Base-by-base conservation (phyloP, 2,329 filamentous ascomycete genomes). In the Ampelomyces quisqualis region DNA sequence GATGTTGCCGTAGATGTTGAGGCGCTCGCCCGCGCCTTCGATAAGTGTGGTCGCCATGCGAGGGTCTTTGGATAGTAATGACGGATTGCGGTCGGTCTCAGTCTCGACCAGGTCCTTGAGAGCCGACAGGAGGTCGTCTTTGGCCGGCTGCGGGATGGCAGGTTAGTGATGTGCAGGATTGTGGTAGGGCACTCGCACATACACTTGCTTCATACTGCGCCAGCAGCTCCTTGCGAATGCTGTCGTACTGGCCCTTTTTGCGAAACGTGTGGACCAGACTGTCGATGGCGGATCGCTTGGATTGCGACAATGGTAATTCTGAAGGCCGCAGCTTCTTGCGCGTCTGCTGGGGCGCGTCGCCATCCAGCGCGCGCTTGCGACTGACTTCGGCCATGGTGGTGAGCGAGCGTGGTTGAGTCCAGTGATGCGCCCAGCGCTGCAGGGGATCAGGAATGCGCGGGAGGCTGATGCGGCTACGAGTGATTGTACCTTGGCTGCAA, bases 181-280 rank as follows among this genome's bases (percentile, higher is more conserved):
- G n/a, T n/a, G n/a, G n/a, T n/a, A n/a, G n/a, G n/a, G n/a, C n/a
- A n/a, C n/a, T n/a, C n/a, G n/a, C n/a, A 55, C 78, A 43, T 77
- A 88, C 85, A 53, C 81, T 84, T 20, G 79, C 77, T 58, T 84
- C 81, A 53, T 88, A 88, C 43, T 86, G 82, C 31, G 86, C 80
- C 79, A 86, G 89, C 8, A 88, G 77, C 56, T 86, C 79, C 63
- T 89, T 90, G 47, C 87, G 82, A 49, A 90, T 79, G 10, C 78
- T 73, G 68, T 93, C 88, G 61, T 90, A 93, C 42, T 86, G 85
- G 46, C 88, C 88, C 68, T 88, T 89, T 71, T 90, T 91, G 70
- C 90, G 90, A 72, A 90, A 91, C 8, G 79, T 84, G 61, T 88
- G 84, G n/a, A 86, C 80, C 15, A 91, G 77, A 11, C 77, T 79